Evolutionary conservation across 2,329 filamentous ascomycete genomes (phyloP), one percentile per base, ranked within the genome.

Genomic region (Exophiala sideris): DNA sequence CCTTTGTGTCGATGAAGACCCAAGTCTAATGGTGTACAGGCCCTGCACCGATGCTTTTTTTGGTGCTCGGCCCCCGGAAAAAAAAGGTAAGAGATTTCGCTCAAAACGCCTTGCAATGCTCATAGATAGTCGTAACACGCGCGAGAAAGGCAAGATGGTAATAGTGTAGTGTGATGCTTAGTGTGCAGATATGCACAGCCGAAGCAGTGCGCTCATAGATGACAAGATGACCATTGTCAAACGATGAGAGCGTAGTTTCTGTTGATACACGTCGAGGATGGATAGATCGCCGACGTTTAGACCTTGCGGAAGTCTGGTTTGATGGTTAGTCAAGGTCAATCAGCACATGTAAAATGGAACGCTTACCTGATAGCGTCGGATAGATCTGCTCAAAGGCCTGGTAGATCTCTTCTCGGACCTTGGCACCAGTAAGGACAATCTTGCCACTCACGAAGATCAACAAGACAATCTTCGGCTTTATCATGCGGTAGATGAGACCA

Each of bases 401-500:
- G 69, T 96, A 95, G 64, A 99, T 97, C 77, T 97, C 94, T 75
- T 99, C 94, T 65, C 94, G 88, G 62, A 97, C 91, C 72, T 99
- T 97, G 64, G 94, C 94, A 68, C 94, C 94, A 39, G 94, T 97
- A 70, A 97, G 82, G 67, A 97, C 94, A 59, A 97, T 97, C 82
- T 97, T 97, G 69, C 92, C 94, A 68, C 88, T 94, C 67, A 97
- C 92, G 78, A 97, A 97, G 73, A 99, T 96, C 69, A 97, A 79
- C 21, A 97, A 85, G 50, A 97, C 92, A 64, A 97, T 96, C 85
- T 97, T 97, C 16, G 94, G 94, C 81, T 97, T 97, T 81, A 97
- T 96, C 94, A 99, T 99, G 72, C 94, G 91, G 77, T 99, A 99
- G 76, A 99, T 99, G 48, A 99, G 86, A 84, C 94, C 94, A 68